Base-by-base conservation (phyloP, 305 asterid genomes). In the Lippia alba region DNA sequence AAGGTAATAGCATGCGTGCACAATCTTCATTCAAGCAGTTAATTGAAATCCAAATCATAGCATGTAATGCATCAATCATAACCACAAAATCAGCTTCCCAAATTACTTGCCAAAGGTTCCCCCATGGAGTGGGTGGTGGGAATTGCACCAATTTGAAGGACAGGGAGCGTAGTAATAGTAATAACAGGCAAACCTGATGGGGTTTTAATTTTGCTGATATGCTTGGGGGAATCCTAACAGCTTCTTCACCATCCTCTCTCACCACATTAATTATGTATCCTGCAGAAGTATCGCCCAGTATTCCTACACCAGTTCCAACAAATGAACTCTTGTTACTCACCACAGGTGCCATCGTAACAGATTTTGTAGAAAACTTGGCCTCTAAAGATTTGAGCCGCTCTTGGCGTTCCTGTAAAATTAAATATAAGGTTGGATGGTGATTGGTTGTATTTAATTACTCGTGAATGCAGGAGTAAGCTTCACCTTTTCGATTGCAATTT, bases 401-500 rank as follows among this genome's bases (percentile, higher is more conserved):
- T 88, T 94, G 99, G 24, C 99, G 96, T 78, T 94, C 99, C 99
- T 94, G 85, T 53, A 80, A 70, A 60, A 41, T 32, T 66, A 60
- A 19, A 58, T 61, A 51, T 50, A 36, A 71, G n/a, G 75, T 64
- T 36, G 11, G 40, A 75, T 46, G 39, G 24, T 30, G 39, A 61
- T 19, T 48, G 56, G 50, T 36, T 64, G 69, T 39, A 66, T 9
- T 57, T 64, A 18, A 51, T 32, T 67, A 64, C 68, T 24, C 3
- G 30, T 24, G 30, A 56, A 70, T 66, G 56, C 69, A 74, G 51
- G 55, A 66, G 19, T 50, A 32, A 12, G 12, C 32, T 17, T 76
- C 77, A 91, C 99, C 91, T 90, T 94, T 84, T 94, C 99, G 64
- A 94, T 94, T 50, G 99, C 99, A 88, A 94, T 94, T 86, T 94